phyloP scores from a whole-genome alignment of 176 grass and related monocot genomes.

The Phragmites australis region DNA sequence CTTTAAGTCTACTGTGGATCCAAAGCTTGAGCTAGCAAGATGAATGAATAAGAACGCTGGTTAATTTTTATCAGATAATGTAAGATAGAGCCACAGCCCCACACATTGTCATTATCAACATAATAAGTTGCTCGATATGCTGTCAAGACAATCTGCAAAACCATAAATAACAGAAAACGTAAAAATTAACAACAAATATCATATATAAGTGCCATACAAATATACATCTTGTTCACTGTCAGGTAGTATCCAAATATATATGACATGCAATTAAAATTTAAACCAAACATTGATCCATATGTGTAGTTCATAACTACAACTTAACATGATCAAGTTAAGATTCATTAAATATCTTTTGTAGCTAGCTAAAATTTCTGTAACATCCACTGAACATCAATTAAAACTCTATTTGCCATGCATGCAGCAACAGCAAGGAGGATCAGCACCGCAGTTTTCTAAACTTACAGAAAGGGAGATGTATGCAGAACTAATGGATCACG shows the following conservation, averaged over 20 bases:
- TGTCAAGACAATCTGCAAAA: not conserved
- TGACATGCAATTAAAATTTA: conserved; percentile 14
- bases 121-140: not conserved
- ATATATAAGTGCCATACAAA: not conserved
- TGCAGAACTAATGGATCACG: not conserved
- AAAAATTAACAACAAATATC: not conserved
- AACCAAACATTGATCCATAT: not conserved
- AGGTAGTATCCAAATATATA: not conserved
- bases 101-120: not conserved
- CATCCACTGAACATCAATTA: not conserved
- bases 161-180: not conserved
- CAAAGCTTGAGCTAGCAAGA: not conserved
- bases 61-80: not conserved
- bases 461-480: not conserved
- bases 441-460: not conserved
- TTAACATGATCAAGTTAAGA: not conserved
- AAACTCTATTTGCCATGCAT: not conserved
- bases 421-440: conserved; percentile 19
- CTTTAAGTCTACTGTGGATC: not conserved
- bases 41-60: not conserved
- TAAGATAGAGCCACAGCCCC: not conserved
- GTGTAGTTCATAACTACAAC: not conserved
- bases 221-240: not conserved
- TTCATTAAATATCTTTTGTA: not conserved
- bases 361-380: not conserved